phyloP scores from a whole-genome alignment of 805 yeast genomes.

The Isabelozyma gotoi region DNA sequence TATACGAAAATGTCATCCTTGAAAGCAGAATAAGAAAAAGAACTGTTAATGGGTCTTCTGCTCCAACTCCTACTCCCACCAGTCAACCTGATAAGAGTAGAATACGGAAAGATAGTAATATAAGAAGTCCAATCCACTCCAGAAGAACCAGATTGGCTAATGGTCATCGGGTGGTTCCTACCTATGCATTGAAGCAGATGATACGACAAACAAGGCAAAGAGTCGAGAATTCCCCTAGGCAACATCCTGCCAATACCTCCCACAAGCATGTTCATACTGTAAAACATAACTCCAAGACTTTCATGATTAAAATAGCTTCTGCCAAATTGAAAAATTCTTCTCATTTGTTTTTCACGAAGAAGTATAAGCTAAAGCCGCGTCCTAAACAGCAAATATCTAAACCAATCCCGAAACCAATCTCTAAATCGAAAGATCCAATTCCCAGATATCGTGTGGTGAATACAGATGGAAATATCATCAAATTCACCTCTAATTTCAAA shows the following conservation, averaged over 20 bases:
- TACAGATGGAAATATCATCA: not conserved
- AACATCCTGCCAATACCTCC: not conserved
- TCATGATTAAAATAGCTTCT: not conserved
- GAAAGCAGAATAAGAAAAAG: not conserved
- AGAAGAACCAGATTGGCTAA: not conserved
- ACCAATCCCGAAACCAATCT: not conserved
- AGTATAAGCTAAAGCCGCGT: not conserved
- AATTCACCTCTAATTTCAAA: not conserved
- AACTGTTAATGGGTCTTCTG: too few relatives aligned
- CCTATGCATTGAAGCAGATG: constrained; percentile 18
- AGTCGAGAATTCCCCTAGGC: too few relatives aligned
- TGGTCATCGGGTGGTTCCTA: not conserved
- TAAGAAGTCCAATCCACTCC: not conserved
- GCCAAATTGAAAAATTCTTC: not conserved
- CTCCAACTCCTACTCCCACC: too few relatives aligned
- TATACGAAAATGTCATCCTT: constrained; percentile 12
- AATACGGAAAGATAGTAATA: not conserved
- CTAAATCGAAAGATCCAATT: not conserved
- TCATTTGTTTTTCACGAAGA: not conserved
- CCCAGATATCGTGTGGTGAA: not conserved
- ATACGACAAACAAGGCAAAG: constrained; percentile 14
- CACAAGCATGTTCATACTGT: not conserved
- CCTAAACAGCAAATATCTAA: not conserved
- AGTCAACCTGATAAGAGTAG: not conserved
- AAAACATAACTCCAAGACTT: not conserved